Evolutionary conservation across 2,329 filamentous ascomycete genomes (phyloP), one percentile per base, ranked within the genome.

Genomic region (Lasiodiplodia hormozganensis): DNA sequence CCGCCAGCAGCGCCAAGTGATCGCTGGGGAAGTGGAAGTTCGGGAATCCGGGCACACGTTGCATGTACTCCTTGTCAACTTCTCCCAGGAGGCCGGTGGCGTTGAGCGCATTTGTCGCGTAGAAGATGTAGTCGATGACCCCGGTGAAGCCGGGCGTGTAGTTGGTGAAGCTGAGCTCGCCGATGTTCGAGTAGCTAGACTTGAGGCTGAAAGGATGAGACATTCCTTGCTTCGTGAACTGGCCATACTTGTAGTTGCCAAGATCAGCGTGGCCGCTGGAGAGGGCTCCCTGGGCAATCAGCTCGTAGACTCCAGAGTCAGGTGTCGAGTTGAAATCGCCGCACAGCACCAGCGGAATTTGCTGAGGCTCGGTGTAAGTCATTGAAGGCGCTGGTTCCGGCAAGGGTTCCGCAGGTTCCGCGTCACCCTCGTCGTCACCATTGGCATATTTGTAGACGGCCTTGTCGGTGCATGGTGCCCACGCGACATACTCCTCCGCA

Each of bases 101-200:
- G 76, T 96, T 92, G 54, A 97, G 85, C 25, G 91, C 89, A 79
- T 96, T 97, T 69, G 93, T 95, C 68, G 94, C 94, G 81, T 97
- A 99, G 94, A 94, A 98, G 75, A 99, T 93, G 80, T 98, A 97
- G 79, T 99, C 96, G 73, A 99, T 92, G 68, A 96, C 92, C 70
- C 94, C 94, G 64, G 89, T 88, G 82, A 97, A 99, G n/a, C 89
- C 89, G 1, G 96, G 94, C 16, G 94, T 96, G 81, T 98, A 99
- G 81, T 99, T 99, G 57, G 96, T 99, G 79, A 97, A 99, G 4
- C 89, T 89, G 74, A 98, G 83, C 77, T 97, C 93, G 69, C 94
- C 92, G 65, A 97, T 90, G 71, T 92, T 88, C 43, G 88, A 88
- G 79, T 99, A 99, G 3, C 94, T 90, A 25, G 96, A 97, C 76